Base-by-base conservation (phyloP, 2,329 filamentous ascomycete species). In the Exophiala phaeomuriformis region DNA sequence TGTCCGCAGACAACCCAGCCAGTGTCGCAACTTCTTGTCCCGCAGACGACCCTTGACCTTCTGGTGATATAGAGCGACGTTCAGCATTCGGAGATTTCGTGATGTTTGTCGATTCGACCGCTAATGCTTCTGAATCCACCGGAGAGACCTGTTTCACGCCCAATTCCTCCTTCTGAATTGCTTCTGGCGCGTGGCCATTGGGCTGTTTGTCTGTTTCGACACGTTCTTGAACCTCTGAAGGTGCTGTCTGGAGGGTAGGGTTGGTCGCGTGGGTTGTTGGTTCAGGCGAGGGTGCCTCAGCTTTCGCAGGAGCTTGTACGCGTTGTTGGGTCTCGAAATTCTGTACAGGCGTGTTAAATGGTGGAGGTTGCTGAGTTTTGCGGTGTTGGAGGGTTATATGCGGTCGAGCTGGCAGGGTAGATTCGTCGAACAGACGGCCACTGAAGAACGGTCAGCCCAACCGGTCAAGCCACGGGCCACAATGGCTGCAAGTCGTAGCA, bases 381-480 rank as follows among this genome's bases (percentile, higher is more conserved):
- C 59, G 54, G 50, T 51, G 51, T 48, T 43, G 49, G 47, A 58
- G 51, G 28, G 49, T 47, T 58, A 63, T 41, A 46, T 69, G 65
- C 35, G 68, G 64, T 56, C 70, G 66, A 36, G 66, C 61, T 56
- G 75, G 77, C 40, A 80, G 71, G 48, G 77, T 77, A 60, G 72
- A 67, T 67, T 80, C 77, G 66, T 79, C 71, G 68, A 81, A 83
- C 65, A 72, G 72, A 56, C 75, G 77, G 62, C 77, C 77, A 74
- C 80, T 82, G 62, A 47, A 55, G 40, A 53, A 52, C 12, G 42
- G 51, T 59, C 48, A 59, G 57, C 39, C 39, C 30, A 47, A 35
- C 33, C 36, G 19, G 29, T 45, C 53, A 44, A 57, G 33, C 12
- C 30, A 41, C 32, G 54, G 19, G 42, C 41, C 28, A 53, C 37